Base-by-base conservation (phyloP, 2,329 filamentous ascomycete genomes). In the Coniochaeta ligniaria region DNA sequence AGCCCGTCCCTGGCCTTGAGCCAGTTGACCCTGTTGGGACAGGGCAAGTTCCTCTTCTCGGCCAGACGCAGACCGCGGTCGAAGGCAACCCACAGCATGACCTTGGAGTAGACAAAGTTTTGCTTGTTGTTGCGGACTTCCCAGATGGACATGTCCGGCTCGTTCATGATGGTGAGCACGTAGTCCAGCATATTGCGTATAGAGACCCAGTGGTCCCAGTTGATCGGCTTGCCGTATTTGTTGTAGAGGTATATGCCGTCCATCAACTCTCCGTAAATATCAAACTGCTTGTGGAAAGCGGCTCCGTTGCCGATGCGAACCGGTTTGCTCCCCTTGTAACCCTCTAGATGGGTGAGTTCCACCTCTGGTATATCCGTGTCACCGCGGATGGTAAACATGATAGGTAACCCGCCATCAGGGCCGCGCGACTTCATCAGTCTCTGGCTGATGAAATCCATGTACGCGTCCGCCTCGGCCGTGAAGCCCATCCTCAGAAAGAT, bases 61-160 rank as follows among this genome's bases (percentile, higher is more conserved):
- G 88, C 80, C 0, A 92, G 81, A 1, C 90, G 87, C 14, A 92
- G 75, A 11, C 87, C 89, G 6, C 89, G 85, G 70, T 93, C 90
- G 63, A 93, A 85, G 20, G 89, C 88, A 3, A 93, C 90, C 90
- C 89, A 93, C 24, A 93, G 80, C 86, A 92, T 90, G 64, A 93
- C 81, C 70, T 92, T 91, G n/a, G 87, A 90, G 73, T 92, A 93
- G 16, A 87, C 84, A 66, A 92, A 93, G 68, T 91, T 84, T 72
- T 92, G 89, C 69, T 89, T 89, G 67, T 86, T 77, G 65, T 89
- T 89, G 47, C 89, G 83, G 6, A 91, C 89, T 71, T 93, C 90
- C 90, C 89, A 92, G 67, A 92, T 93, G 2, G 88, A 91, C 88
- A 92, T 92, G 69, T 93, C 89, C 14, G 85, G 84, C 50, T 87